These are phyloP conservation scores for Neoarthrinium moseri DNA, from an alignment of 2,329 filamentous ascomycete genomes.

Conservation along the genomic window DNA sequence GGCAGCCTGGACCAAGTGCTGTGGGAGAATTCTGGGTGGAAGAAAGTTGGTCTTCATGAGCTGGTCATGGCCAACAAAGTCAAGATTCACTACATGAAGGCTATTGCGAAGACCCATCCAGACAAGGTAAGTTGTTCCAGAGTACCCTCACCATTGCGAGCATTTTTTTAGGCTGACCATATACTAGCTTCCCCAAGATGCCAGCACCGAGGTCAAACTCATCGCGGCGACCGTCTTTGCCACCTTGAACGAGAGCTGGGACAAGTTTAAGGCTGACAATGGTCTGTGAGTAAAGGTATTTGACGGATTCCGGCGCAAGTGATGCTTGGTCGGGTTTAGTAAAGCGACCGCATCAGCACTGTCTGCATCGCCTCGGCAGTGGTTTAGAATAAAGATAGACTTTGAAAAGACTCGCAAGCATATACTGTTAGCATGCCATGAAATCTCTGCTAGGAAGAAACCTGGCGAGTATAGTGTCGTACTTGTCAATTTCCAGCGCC, in stretches of 20 bases:
- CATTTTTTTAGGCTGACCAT: conserved; percentile 11
- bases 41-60: conserved; percentile 93
- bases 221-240: conserved; percentile 66
- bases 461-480: no score
- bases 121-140: conserved; percentile 73
- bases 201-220: conserved; percentile 63
- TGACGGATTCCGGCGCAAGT: neutral
- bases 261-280: conserved; percentile 71
- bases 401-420: no score
- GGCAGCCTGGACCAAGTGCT: conserved; percentile 85
- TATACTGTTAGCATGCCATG: no score
- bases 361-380: no score
- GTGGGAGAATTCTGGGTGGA: conserved; percentile 93
- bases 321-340: neutral
- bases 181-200: conserved; percentile 59
- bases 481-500: neutral
- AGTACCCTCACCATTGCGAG: neutral
- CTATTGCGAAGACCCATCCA: conserved; percentile 96
- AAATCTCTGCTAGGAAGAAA: no score
- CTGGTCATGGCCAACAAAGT: conserved; percentile 91
- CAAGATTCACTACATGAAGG: conserved; percentile 98
- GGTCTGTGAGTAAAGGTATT: conserved; percentile 44
- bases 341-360: neutral
- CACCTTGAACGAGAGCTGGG: conserved; percentile 71
- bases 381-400: no score